A percentile compares a stretch with the other conserved stretches of the same genome.
phyloP scores from a whole-genome alignment of 768 basidiomycete genomes.

The Collybiopsis confluens region DNA sequence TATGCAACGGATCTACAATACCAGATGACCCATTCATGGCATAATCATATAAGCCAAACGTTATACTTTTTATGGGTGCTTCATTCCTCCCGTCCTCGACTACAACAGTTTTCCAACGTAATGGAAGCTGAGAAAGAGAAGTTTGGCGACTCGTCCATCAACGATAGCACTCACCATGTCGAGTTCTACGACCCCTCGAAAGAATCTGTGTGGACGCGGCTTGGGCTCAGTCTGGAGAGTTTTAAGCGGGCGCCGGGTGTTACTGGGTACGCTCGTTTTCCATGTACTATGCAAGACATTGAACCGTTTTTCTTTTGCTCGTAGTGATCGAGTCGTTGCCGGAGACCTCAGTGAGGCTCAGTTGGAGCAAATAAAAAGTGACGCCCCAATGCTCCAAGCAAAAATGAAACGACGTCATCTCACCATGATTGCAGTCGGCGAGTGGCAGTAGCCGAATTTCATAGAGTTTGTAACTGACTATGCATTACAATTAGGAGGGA shows the following conservation, averaged over 20 bases:
- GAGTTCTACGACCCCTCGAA: conserved; percentile 45
- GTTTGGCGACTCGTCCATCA: neutral
- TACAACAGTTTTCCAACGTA: too few relatives aligned
- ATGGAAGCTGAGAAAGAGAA: conserved; percentile 3
- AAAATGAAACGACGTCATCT: conserved; percentile 46
- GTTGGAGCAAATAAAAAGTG: conserved; percentile 30
- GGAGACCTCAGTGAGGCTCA: conserved; percentile 31
- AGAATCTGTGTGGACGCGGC: conserved; percentile 39
- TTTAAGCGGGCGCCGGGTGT: conserved; percentile 45
- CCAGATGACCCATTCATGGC: too few relatives aligned
- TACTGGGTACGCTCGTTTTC: conserved; percentile 31
- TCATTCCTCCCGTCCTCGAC: too few relatives aligned
- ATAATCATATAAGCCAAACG: too few relatives aligned
- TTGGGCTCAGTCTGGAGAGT: conserved; percentile 37
- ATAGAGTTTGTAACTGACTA: neutral
- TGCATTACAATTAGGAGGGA: conserved; percentile 27
- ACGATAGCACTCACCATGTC: neutral
- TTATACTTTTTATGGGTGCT: too few relatives aligned
- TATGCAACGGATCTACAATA: too few relatives aligned
- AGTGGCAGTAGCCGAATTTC: too few relatives aligned
- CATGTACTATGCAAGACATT: neutral
- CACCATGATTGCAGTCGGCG: conserved; percentile 45
- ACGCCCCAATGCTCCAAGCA: conserved; percentile 43
- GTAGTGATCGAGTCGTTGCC: conserved; percentile 25
- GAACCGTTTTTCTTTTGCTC: neutral